phyloP scores from a whole-genome alignment of 75 land plant species.

The Gnetum montanum region DNA sequence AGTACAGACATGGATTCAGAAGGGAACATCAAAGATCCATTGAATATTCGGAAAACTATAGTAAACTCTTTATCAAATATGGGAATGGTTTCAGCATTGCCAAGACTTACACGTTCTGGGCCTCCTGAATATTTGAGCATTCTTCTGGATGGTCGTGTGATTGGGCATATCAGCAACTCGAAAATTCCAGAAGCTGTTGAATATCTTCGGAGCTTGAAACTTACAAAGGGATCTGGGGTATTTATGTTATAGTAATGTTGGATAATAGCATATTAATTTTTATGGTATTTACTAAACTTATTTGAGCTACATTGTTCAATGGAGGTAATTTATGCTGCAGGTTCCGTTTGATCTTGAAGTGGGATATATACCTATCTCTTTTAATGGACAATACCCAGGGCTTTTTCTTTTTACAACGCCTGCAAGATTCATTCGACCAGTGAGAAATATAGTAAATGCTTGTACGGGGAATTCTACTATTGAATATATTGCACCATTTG shows the following conservation, averaged over 20 bases:
- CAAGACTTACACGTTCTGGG: conserved; percentile 45
- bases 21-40: conserved; percentile 51
- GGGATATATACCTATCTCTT: conserved; percentile 85
- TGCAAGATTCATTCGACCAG: conserved; percentile 78
- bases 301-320: too few species aligned
- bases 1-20: conserved; percentile 60
- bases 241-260: too few species aligned
- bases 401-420: conserved; percentile 79
- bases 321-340: too few species aligned
- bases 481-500: conserved; percentile 93
- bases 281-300: not conserved
- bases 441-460: conserved; percentile 38
- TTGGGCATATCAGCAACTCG: conserved; percentile 48
- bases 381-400: conserved; percentile 90
- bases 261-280: too few species aligned
- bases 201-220: conserved; percentile 57
- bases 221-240: conserved; percentile 41
- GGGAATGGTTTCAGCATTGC: conserved; percentile 65
- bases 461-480: conserved; percentile 18
- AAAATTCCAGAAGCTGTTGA: conserved; percentile 47
- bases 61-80: conserved; percentile 28
- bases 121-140: conserved; percentile 76
- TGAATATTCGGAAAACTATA: conserved; percentile 40
- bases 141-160: conserved; percentile 80
- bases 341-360: conserved; percentile 92